phyloP scores from a whole-genome alignment of 164 flowering plant species.

The Sedum album region DNA sequence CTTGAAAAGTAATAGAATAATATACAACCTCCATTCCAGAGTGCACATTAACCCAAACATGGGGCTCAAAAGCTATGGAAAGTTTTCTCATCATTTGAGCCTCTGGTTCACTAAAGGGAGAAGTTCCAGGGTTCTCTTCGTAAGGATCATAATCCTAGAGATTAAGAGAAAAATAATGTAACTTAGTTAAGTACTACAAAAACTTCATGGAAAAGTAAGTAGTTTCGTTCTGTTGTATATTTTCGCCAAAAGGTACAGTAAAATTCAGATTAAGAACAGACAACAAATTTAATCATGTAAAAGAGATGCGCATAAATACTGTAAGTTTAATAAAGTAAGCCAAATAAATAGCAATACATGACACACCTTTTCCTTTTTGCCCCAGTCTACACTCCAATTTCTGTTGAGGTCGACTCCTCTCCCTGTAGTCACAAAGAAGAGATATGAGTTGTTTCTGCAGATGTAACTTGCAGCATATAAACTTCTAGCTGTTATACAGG shows the following conservation, averaged over 20 bases:
- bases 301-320: background rate
- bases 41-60: conserved; percentile 91
- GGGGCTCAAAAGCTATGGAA: conserved; percentile 75
- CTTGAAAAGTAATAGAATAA: background rate
- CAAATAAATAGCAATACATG: background rate
- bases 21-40: conserved; percentile 93
- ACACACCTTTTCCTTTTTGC: conserved; percentile 89
- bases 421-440: conserved; percentile 39
- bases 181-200: background rate
- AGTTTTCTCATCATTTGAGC: conserved; percentile 85
- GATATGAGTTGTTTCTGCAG: conserved; percentile 6
- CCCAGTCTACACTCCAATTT: conserved; percentile 99
- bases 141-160: conserved; percentile 90
- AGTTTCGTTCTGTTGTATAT: background rate
- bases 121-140: conserved; percentile 93
- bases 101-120: conserved; percentile 97
- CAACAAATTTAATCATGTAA: no score
- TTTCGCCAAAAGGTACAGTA: background rate
- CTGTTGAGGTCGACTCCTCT: conserved; percentile 99
- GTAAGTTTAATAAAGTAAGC: background rate
- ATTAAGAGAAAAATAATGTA: conserved; percentile 1
- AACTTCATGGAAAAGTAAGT: background rate
- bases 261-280: background rate
- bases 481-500: background rate
- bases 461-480: background rate